Evolutionary conservation across 805 yeast species (phyloP).

Genomic region (Starmerella gropengiesseri): DNA sequence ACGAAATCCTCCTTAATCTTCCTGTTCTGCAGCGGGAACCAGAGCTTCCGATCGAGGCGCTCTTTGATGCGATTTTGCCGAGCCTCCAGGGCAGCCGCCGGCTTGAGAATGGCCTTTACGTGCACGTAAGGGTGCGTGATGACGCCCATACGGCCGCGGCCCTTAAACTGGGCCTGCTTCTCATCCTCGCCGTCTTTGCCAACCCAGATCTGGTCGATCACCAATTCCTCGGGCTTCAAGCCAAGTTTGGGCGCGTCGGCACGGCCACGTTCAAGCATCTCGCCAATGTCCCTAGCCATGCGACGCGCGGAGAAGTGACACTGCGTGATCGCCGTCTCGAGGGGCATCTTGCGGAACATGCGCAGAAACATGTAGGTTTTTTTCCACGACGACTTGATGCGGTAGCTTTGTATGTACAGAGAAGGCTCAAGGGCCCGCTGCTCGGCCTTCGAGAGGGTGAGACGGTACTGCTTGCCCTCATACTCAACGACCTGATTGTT

Average conservation of each 20-base stretch:
- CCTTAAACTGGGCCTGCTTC: slow-evolving; percentile 68
- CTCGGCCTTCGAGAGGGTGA: slow-evolving; percentile 52
- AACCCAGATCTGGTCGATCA: slow-evolving; percentile 75
- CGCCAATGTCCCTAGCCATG: slow-evolving; percentile 68
- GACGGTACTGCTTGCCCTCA: slow-evolving; percentile 41
- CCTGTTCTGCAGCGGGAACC: slow-evolving; percentile 31
- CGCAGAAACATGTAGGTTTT: slow-evolving; percentile 74
- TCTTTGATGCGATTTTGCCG: slow-evolving; percentile 38
- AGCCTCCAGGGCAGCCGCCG: slow-evolving; percentile 50
- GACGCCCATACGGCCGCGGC: slow-evolving; percentile 82
- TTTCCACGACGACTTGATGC: slow-evolving; percentile 80
- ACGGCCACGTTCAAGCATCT: slow-evolving; percentile 59
- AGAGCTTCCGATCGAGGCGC: slow-evolving; percentile 42
- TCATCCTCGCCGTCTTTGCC: slow-evolving; percentile 76
- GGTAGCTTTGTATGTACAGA: slow-evolving; percentile 64
- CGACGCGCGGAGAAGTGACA: slow-evolving; percentile 78
- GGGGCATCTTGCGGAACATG: slow-evolving; percentile 58
- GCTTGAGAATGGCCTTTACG: slow-evolving; percentile 63
- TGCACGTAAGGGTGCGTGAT: slow-evolving; percentile 68
- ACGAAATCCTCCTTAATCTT: slow-evolving; percentile 33
- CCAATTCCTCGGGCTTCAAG: slow-evolving; percentile 49
- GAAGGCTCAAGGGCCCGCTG: slow-evolving; percentile 78
- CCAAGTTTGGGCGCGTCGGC: slow-evolving; percentile 55
- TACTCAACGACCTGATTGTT: slow-evolving; percentile 42
- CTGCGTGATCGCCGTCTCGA: slow-evolving; percentile 77